These are phyloP conservation scores for Anthracocystis setariae DNA, from an alignment of 1,284 basidiomycete species.

Conservation along the genomic window DNA sequence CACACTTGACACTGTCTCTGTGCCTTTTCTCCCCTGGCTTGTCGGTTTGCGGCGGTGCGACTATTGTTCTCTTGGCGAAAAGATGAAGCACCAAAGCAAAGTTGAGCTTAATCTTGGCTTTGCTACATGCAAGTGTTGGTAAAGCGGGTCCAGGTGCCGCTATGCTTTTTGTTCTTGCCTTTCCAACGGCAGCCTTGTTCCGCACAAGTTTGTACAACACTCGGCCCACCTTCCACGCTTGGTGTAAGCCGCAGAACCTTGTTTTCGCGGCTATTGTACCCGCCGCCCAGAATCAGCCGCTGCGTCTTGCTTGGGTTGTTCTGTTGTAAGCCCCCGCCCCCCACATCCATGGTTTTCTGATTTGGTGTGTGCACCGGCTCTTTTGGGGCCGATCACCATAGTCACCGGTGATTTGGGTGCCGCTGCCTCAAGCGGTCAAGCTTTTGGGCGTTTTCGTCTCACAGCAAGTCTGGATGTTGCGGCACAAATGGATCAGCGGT, in stretches of 20 bases:
- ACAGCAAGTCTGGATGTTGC: too few relatives aligned
- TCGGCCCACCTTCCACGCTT: constrained; percentile 1
- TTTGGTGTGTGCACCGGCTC: too few relatives aligned
- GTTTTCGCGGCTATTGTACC: neutral
- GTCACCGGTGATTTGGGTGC: too few relatives aligned
- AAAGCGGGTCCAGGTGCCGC: constrained; percentile 24
- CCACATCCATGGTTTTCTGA: neutral
- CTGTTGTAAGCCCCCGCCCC: neutral
- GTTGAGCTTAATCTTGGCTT: constrained; percentile 16
- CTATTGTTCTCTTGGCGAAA: too few relatives aligned
- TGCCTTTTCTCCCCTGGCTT: too few relatives aligned
- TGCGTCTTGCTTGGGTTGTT: neutral
- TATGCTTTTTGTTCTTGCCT: neutral
- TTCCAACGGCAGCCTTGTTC: neutral
- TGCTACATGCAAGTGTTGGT: constrained; percentile 6
- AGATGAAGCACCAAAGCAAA: constrained; percentile 33
- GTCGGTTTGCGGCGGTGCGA: too few relatives aligned
- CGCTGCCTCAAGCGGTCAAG: too few relatives aligned
- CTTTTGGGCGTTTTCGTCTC: too few relatives aligned
- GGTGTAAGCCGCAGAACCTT: constrained; percentile 14
- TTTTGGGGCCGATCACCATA: too few relatives aligned
- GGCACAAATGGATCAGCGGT: too few relatives aligned
- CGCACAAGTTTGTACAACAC: constrained; percentile 14
- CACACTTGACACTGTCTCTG: too few relatives aligned
- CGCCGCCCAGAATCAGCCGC: neutral